Evolutionary conservation across 2,329 filamentous ascomycete genomes (phyloP), one percentile per base, ranked within the genome.

Genomic region (Cladosporium oxysporum): DNA sequence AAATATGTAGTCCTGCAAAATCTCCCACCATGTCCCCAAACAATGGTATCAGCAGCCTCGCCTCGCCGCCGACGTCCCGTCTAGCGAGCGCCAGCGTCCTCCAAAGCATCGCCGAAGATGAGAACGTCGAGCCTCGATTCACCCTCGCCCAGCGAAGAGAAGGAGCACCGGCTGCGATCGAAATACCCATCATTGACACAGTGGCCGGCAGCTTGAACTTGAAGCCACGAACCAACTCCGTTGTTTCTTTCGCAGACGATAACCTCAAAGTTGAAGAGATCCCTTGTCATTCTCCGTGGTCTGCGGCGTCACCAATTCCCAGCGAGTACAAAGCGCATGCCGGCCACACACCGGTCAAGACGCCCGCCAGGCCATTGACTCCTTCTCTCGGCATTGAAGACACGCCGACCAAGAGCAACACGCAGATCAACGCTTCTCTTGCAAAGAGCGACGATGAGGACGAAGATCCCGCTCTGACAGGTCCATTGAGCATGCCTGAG

Each of bases 321-420:
- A 70, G 71, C 10, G 69, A 68, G 26, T 72, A 78, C 44, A 72
- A 70, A 57, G 67, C 67, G 31, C 57, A 72, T 62, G 76, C 76
- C 18, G 76, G 76, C 2, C 76, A 77, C 66, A 78, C 76, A 7
- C 76, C 76, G 2, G 64, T 77, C 14, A 73, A 71, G 41, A 68
- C 69, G 5, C 72, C 75, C 4, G 65, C 65, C 37, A 69, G 74
- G 49, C 73, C 69, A 49, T 68, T 69, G 5, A 75, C 69, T n/a
- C 73, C 69, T 64, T 59, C 74, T 58, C 71, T 74, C 16, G 74
- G 69, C 28, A 69, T 76, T 18, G 74, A 75, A 33, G 76, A 77
- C 53, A 78, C 76, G 1, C 76, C 76, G 0, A 78, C 76, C 8
- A 71, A 74, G 6, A 70, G 71, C 66, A 78, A 78, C 63, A 78